Base-by-base conservation (phyloP, 768 basidiomycete genomes). In the Scleroderma bovista region DNA sequence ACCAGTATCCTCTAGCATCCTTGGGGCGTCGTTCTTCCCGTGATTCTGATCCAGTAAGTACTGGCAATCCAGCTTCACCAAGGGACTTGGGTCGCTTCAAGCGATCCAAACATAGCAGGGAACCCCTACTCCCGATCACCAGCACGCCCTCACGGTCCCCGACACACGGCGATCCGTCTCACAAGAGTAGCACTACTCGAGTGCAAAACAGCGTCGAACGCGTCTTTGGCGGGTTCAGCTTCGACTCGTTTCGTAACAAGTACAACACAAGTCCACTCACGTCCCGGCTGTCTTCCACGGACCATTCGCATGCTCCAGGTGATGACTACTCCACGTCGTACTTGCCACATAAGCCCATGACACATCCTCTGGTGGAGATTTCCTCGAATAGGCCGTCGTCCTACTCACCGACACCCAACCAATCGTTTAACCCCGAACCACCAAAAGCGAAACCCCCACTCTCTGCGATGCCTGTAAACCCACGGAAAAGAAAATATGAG, bases 161-260 rank as follows among this genome's bases (percentile, higher is more conserved):
- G 15, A 43, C 52, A 19, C 41, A 44, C 19, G 43, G 46, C 16
- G 52, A 54, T 43, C 52, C 42, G 23, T 51, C 42, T 11, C 47
- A 51, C 22, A 51, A 48, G 40, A 36, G 43, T 33, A 51, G 47
- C 33, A 22, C 55, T 16, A 53, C 57, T 19, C 60, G 76, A 13
- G 69, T 85, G 58, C 75, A 84, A 44, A 79, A 68, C 37, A 81
- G 81, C 54, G 66, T 88, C 50, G 81, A 89, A 53, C 77, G 76
- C 52, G 68, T 84, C 12, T 74, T 73, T 55, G 73, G 68, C 45
- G 81, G 77, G 16, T 58, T 74, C 52, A 79, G 76, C 62, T 68
- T 80, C 47, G 80, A 81, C 46, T 79, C 77, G 7, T 63, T 70
- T 5, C 73, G 68, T 42, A 48, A 61, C 33, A 72, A 66, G 50